Conservation (phyloP, 2,329 filamentous ascomycete species). For the Mycosphaerella arachidis region DNA sequence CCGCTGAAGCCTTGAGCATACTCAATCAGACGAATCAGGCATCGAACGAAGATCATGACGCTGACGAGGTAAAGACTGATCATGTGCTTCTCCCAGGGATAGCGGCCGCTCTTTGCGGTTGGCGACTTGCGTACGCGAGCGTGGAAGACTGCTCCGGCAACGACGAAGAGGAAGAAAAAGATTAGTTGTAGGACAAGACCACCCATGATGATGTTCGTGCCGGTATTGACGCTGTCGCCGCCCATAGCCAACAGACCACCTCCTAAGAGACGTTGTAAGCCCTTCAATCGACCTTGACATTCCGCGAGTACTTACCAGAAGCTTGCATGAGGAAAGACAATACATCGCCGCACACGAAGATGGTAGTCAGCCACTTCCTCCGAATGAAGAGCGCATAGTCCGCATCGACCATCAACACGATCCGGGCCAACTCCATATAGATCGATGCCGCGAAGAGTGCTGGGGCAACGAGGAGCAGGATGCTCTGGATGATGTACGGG, state of each 20-base stretch:
- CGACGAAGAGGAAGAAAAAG: constrained; percentile 49
- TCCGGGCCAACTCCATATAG: constrained; percentile 47
- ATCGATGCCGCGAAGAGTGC: constrained; percentile 48
- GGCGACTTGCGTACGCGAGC: constrained; percentile 18
- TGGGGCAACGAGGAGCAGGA: constrained; percentile 47
- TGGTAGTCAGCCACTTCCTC: constrained; percentile 42
- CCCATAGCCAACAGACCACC: constrained; percentile 10
- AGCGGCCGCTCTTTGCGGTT: constrained; percentile 10
- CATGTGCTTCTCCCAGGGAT: constrained; percentile 38
- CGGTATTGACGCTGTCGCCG: constrained; percentile 26
- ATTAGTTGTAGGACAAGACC: constrained; percentile 49
- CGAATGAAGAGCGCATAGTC: constrained; percentile 43
- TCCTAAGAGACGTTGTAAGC: not conserved
- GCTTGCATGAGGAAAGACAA: constrained; percentile 46
- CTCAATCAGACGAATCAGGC: constrained; percentile 47
- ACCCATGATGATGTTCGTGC: constrained; percentile 44
- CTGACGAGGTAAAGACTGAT: constrained; percentile 42
- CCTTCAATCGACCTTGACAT: too few species aligned
- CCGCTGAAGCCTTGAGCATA: constrained; percentile 45
- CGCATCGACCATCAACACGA: constrained; percentile 41
- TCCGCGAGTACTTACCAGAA: not conserved
- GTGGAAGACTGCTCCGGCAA: constrained; percentile 30
- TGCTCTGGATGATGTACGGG: constrained; percentile 41
- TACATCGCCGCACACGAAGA: constrained; percentile 48
- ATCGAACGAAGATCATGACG: constrained; percentile 47